phyloP scores from a whole-genome alignment of 2,329 filamentous ascomycete species.

The Orbilia ellipsospora region DNA sequence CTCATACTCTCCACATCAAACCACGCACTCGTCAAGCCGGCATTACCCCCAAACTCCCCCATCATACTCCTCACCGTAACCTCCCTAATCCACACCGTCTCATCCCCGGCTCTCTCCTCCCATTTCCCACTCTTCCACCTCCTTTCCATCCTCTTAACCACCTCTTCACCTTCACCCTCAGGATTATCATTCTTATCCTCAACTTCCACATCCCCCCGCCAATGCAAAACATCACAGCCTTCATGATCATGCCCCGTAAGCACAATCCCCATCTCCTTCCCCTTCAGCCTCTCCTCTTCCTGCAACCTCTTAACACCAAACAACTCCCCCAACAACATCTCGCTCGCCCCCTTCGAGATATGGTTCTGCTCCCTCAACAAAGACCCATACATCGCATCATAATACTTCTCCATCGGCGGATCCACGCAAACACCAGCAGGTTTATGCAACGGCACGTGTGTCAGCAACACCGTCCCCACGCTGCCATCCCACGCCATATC shows the following conservation, averaged over 20 bases:
- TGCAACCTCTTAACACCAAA: conserved; percentile 75
- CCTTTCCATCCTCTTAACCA: conserved; percentile 26
- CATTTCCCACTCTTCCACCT: conserved; percentile 48
- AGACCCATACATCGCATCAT: conserved; percentile 72
- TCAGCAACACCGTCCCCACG: conserved; percentile 82
- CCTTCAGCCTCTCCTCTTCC: conserved; percentile 61
- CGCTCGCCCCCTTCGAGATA: conserved; percentile 77
- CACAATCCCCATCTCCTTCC: conserved; percentile 79
- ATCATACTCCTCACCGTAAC: conserved; percentile 98
- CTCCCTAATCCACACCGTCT: conserved; percentile 73
- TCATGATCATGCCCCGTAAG: conserved; percentile 95
- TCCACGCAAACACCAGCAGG: conserved; percentile 83
- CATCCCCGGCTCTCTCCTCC: conserved; percentile 60
- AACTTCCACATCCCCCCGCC: conserved; percentile 58
- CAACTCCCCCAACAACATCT: conserved; percentile 82
- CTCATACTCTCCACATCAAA: conserved; percentile 72
- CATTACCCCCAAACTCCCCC: conserved; percentile 94
- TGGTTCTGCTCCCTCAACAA: conserved; percentile 92
- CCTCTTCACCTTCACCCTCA: conserved; percentile 18
- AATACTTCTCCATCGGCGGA: conserved; percentile 83
- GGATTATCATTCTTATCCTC: conserved; percentile 14
- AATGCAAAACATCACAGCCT: conserved; percentile 91
- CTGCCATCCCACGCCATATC: conserved; percentile 54
- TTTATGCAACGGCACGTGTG: conserved; percentile 92
- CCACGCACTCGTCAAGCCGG: conserved; percentile 88